Evolutionary conservation across 768 basidiomycete species (phyloP), one percentile per base, ranked within the genome.

Genomic region (Hypsizygus marmoreus): DNA sequence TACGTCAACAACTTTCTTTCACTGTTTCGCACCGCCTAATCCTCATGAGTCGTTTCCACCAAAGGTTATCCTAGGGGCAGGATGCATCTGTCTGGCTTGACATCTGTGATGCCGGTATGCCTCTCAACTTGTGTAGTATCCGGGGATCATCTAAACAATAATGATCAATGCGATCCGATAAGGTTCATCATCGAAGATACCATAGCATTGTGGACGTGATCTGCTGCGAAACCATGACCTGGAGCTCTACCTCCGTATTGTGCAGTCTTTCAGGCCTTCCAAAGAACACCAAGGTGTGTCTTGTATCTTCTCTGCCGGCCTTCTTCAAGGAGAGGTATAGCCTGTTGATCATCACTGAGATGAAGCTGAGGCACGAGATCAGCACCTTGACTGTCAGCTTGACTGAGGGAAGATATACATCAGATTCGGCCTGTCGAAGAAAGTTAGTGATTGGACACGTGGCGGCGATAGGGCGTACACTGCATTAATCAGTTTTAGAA

Each of bases 311-410:
- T 26, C 16, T 32, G n/a, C 57, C 57, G 16, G 47, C 52, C 23
- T 50, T 35, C 44, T 56, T 54, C 31, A 57, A 33, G 25, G 56
- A 54, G 2, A 57, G 45, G 30, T 59, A 57, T 31, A 57, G 33
- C 14, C 55, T 31, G 26, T 54, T 59, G 40, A 57, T 45, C 56
- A 59, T 54, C n/a, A 57, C 43, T 0, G 55, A 28, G 10, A 55
- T 59, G 16, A 57, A 52, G 30, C 57, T 59, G 22, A 34, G 26
- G 33, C 13, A 22, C 13, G 9, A 12, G 40, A 33, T 38, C 19
- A 2, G 16, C 13, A 22, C 11, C 2, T 16, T 42, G 34, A 47
- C 12, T n/a, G n/a, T 7, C 29, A 16, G n/a, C 30, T 6, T 16
- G 3, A 48, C n/a, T 20, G 20, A 3, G n/a, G 14, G 13, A 6